Evolutionary conservation across 164 flowering plant species (phyloP).

Genomic region (Kalanchoe fedtschenkoi): DNA sequence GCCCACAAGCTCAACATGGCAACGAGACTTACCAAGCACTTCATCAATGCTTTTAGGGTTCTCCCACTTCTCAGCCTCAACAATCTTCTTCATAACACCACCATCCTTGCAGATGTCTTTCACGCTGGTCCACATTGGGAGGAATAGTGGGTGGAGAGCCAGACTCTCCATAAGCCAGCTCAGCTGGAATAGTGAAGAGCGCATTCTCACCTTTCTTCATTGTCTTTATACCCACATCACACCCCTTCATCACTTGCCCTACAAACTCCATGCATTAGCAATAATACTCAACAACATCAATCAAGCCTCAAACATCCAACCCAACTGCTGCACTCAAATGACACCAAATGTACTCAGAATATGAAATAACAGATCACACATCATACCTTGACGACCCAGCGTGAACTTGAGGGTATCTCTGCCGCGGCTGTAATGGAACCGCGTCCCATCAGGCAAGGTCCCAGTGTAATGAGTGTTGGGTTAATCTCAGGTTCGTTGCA

Average conservation of each 20-base stretch:
- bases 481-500: no score
- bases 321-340: not conserved
- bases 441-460: conserved; percentile 80
- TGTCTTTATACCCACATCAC: conserved; percentile 91
- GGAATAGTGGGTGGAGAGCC: conserved; percentile 95
- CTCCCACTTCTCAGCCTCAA: conserved; percentile 97
- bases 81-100: conserved; percentile 77
- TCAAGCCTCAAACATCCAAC: not conserved
- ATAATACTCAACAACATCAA: not conserved
- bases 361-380: not conserved
- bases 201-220: conserved; percentile 98
- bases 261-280: conserved; percentile 8
- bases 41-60: conserved; percentile 95
- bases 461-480: conserved; percentile 97
- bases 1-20: not conserved
- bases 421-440: conserved; percentile 89
- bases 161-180: conserved; percentile 77
- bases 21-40: conserved; percentile 48
- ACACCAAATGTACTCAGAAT: not conserved
- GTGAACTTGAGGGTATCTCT: conserved; percentile 71
- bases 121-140: conserved; percentile 89
- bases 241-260: conserved; percentile 97
- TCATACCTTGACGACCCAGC: conserved; percentile 88
- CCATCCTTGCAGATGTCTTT: conserved; percentile 98
- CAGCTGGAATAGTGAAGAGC: conserved; percentile 80